Evolutionary conservation across 352 stramenopile genomes (phyloP).

Genomic region (Globisporangium orthogonon): DNA sequence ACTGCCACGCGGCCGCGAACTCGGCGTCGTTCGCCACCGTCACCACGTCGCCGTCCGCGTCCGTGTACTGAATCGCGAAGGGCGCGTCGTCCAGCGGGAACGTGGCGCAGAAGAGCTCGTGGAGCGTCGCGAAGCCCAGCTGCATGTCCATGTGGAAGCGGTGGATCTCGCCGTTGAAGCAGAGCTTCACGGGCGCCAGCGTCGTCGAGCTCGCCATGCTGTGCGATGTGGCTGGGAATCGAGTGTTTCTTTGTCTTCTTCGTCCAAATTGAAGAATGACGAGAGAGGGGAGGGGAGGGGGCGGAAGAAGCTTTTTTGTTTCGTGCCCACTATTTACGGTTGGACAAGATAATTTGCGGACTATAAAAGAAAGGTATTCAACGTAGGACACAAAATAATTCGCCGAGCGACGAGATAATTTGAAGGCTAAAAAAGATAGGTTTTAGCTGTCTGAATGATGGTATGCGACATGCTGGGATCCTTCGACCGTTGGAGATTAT

Average conservation of each 20-base stretch:
- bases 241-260: background rate
- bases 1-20: conserved; percentile 51
- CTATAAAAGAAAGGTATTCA: background rate
- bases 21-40: conserved; percentile 69
- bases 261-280: background rate
- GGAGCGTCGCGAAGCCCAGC: conserved; percentile 40
- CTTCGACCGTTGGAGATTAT: no score
- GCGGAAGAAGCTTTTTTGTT: background rate
- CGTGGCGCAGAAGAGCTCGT: conserved; percentile 51
- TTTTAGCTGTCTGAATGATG: no score
- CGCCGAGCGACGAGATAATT: no score
- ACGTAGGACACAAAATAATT: no score
- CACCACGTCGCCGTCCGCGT: conserved; percentile 63
- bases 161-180: conserved; percentile 81
- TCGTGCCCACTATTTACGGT: no score
- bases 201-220: conserved; percentile 17
- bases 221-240: background rate
- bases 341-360: no score
- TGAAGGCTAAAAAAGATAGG: no score
- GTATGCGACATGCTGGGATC: no score
- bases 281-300: background rate
- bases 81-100: conserved; percentile 34
- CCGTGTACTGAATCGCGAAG: conserved; percentile 81
- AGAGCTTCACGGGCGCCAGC: conserved; percentile 71
- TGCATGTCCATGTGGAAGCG: conserved; percentile 66